phyloP scores from a whole-genome alignment of 805 yeast genomes.

The Yamadazyma olivae region DNA sequence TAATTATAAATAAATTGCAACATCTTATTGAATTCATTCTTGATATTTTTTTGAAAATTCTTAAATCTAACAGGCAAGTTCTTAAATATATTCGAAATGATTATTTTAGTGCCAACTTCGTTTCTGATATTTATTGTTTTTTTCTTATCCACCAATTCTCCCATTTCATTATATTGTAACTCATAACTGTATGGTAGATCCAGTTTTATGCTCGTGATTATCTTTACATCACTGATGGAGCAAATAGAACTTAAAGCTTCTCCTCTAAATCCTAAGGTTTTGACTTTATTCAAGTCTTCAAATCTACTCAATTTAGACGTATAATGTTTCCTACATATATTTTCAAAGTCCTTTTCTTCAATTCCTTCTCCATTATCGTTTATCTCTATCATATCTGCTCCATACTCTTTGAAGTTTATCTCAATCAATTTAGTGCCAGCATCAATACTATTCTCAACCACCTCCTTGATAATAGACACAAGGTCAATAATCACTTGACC shows the following conservation, averaged over 20 bases:
- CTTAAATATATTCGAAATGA: conserved; percentile 57
- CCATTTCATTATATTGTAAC: conserved; percentile 54
- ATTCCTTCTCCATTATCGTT: conserved; percentile 72
- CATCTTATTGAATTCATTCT: conserved; percentile 72
- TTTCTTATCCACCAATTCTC: conserved; percentile 38
- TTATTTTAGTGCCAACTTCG: conserved; percentile 61
- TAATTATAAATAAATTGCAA: conserved; percentile 63
- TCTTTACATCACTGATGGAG: conserved; percentile 46
- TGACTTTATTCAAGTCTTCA: conserved; percentile 49
- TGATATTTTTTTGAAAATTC: conserved; percentile 64
- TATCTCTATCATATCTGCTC: conserved; percentile 67
- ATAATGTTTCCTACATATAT: conserved; percentile 57
- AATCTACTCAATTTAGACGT: conserved; percentile 64
- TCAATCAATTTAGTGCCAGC: conserved; percentile 70
- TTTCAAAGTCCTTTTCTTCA: conserved; percentile 44
- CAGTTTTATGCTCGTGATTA: conserved; percentile 47
- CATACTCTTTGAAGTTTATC: conserved; percentile 65
- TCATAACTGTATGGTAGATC: conserved; percentile 56
- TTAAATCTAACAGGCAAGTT: conserved; percentile 79
- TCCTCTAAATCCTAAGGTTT: conserved; percentile 74
- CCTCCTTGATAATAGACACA: conserved; percentile 75
- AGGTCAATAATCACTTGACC: conserved; percentile 90
- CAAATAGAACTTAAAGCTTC: conserved; percentile 76
- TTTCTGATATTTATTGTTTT: conserved; percentile 44
- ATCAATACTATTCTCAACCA: conserved; percentile 84